Conservation (phyloP, 345 rosid species). For the Brassica cretica region DNA sequence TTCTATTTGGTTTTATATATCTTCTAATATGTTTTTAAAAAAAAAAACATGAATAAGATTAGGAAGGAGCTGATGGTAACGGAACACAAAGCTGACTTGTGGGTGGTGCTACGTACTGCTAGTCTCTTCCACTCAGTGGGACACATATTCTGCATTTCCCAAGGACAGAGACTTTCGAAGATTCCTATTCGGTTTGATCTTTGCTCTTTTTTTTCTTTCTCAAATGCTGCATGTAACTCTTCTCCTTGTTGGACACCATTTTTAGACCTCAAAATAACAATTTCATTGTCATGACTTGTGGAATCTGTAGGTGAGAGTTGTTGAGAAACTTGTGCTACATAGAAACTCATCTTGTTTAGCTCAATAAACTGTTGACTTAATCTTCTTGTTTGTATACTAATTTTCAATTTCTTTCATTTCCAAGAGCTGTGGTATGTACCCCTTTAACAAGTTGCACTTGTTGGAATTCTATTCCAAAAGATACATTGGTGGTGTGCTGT, state of each 20-base stretch:
- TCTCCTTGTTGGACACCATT: not conserved
- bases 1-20: not conserved
- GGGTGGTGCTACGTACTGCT: not conserved
- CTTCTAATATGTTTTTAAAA: not conserved
- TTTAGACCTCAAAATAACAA: not conserved
- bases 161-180: slow-evolving; percentile 28
- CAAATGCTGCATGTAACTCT: not conserved
- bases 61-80: not conserved
- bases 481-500: not conserved
- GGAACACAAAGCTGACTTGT: not conserved
- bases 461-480: not conserved
- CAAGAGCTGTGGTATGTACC: not conserved
- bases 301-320: not conserved
- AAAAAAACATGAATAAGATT: not conserved
- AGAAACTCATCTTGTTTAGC: not conserved
- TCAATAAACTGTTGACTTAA: not conserved
- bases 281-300: not conserved
- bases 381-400: not conserved
- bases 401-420: not conserved
- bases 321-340: not conserved
- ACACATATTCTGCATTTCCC: not conserved
- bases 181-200: slow-evolving; percentile 10
- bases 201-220: not conserved
- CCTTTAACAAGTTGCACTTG: not conserved
- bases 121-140: slow-evolving; percentile 3